Evolutionary conservation across 1,284 basidiomycete genomes (phyloP).

Genomic region (Retiboletus flavoniger): DNA sequence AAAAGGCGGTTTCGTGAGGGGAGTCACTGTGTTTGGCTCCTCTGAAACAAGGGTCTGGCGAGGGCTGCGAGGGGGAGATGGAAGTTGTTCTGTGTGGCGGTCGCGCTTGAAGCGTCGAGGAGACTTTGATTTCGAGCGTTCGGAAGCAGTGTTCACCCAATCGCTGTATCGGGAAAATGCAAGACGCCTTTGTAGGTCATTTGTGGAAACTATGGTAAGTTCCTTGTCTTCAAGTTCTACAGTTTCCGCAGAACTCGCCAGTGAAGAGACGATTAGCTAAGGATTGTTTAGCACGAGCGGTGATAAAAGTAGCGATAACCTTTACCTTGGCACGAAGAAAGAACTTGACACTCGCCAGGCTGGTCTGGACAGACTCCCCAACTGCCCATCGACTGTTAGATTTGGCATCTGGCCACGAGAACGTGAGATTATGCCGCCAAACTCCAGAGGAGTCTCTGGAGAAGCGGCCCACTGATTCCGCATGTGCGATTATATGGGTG

Average conservation of each 20-base stretch:
- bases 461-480: slow-evolving; percentile 59
- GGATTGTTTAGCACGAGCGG: slow-evolving; percentile 11
- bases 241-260: slow-evolving; percentile 53
- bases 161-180: slow-evolving; percentile 64
- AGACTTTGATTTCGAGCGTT: slow-evolving; percentile 61
- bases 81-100: slow-evolving; percentile 38
- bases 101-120: slow-evolving; percentile 46
- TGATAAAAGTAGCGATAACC: slow-evolving; percentile 6
- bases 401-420: slow-evolving; percentile 71
- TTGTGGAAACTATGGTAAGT: slow-evolving; percentile 62
- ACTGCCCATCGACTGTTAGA: slow-evolving; percentile 71
- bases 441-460: slow-evolving; percentile 51
- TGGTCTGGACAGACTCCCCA: slow-evolving; percentile 69
- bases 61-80: slow-evolving; percentile 36
- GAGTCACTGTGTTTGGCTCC: slow-evolving; percentile 7
- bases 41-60: slow-evolving; percentile 9
- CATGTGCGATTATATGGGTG: slow-evolving; percentile 55
- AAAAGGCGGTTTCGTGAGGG: slow-evolving; percentile 3
- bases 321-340: slow-evolving; percentile 66
- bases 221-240: slow-evolving; percentile 70
- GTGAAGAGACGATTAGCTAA: slow-evolving; percentile 59
- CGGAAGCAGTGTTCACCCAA: slow-evolving; percentile 33
- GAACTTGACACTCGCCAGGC: slow-evolving; percentile 66
- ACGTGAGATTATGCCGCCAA: slow-evolving; percentile 61
- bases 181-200: slow-evolving; percentile 62